phyloP scores from a whole-genome alignment of 257 asterid species.

The Hygrophila difformis region DNA sequence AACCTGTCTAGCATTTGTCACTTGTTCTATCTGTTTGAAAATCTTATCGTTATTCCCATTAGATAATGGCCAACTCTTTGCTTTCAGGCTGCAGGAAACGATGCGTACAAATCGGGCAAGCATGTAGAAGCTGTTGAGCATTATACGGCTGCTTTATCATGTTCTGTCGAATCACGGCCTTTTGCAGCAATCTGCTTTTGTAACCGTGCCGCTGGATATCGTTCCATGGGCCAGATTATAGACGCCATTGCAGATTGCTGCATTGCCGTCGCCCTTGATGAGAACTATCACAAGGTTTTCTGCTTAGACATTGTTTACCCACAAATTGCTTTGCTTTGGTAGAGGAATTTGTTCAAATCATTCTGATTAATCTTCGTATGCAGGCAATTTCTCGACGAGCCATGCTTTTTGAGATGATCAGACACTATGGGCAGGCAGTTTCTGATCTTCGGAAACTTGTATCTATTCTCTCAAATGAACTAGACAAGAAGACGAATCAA shows the following conservation, averaged over 20 bases:
- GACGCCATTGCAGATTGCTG: conserved; percentile 97
- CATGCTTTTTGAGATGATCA: conserved; percentile 63
- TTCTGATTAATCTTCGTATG: conserved; percentile 3
- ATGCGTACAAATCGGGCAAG: conserved; percentile 77
- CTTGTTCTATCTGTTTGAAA: conserved; percentile 1
- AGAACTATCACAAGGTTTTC: conserved; percentile 71
- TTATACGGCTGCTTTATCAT: conserved; percentile 78
- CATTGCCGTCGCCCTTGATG: conserved; percentile 89
- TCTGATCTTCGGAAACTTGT: conserved; percentile 66
- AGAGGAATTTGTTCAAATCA: background rate
- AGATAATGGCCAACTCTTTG: conserved; percentile 14
- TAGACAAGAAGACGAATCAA: conserved; percentile 48
- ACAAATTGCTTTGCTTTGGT: conserved; percentile 1
- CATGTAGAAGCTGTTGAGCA: conserved; percentile 78
- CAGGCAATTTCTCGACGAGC: conserved; percentile 96
- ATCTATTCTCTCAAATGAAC: conserved; percentile 53
- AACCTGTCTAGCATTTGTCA: background rate
- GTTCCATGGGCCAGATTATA: conserved; percentile 74
- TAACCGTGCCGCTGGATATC: conserved; percentile 94
- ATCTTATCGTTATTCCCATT: conserved; percentile 1
- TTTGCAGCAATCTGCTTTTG: conserved; percentile 89
- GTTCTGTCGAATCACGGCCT: conserved; percentile 83
- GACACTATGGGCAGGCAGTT: conserved; percentile 85
- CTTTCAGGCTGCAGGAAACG: conserved; percentile 84
- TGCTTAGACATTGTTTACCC: conserved; percentile 13